These are phyloP conservation scores for Lasiodiplodia sp. DNA, from an alignment of 2,329 filamentous ascomycete genomes.

Conservation along the genomic window DNA sequence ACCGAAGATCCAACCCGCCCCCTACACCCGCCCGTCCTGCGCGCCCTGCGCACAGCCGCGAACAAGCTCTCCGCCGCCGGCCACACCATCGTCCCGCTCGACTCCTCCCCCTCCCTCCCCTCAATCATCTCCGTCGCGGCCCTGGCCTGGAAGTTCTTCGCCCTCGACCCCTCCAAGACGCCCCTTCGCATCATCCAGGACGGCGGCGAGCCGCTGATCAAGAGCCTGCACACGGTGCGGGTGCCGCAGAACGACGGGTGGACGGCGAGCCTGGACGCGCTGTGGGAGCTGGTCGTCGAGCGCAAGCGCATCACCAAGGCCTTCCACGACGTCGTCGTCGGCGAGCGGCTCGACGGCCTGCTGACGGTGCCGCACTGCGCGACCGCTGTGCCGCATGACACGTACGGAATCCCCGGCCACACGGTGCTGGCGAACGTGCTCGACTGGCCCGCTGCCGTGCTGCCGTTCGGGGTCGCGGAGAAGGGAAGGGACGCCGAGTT, in stretches of 20 bases:
- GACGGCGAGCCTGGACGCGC: constrained; percentile 47
- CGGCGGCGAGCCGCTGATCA: constrained; percentile 54
- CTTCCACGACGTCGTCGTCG: constrained; percentile 53
- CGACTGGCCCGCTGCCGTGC: constrained; percentile 61
- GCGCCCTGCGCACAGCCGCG: constrained; percentile 54
- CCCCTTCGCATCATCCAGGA: constrained; percentile 43
- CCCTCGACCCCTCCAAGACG: constrained; percentile 48
- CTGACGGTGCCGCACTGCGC: constrained; percentile 58
- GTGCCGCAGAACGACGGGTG: constrained; percentile 44
- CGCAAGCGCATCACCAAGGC: constrained; percentile 43
- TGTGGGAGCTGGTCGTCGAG: constrained; percentile 53
- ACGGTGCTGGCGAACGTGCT: constrained; percentile 61
- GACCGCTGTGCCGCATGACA: constrained; percentile 52
- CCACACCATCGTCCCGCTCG: constrained; percentile 41
- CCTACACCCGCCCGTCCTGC: constrained; percentile 35
- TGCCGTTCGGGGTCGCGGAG: constrained; percentile 55
- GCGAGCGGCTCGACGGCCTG: constrained; percentile 58
- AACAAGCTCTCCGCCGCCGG: constrained; percentile 49
- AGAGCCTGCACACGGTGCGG: constrained; percentile 46
- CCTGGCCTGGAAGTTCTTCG: constrained; percentile 53
- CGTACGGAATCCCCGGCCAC: constrained; percentile 46
- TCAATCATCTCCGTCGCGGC: constrained; percentile 43
- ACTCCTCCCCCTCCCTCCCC: background rate
- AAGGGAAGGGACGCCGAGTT: constrained; percentile 51
- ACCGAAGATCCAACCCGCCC: constrained; percentile 52